These are phyloP conservation scores for Thermothelomyces thermophilus DNA, from an alignment of 2,329 filamentous ascomycete genomes.

Conservation along the genomic window DNA sequence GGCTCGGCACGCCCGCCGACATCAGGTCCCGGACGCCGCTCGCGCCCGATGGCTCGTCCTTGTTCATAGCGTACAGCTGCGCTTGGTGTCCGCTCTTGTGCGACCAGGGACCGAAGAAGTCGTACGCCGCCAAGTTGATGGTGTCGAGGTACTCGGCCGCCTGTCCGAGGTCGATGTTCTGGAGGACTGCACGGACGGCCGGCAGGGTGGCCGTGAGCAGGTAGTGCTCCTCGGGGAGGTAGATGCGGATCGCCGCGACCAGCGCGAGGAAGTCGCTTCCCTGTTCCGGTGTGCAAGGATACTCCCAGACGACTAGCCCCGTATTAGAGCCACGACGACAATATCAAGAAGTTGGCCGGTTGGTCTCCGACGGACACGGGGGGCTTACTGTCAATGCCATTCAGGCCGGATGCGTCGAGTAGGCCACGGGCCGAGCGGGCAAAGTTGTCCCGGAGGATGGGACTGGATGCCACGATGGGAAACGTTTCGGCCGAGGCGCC, in stretches of 20 bases:
- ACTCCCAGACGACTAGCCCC: conserved; percentile 71
- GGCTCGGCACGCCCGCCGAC: conserved; percentile 57
- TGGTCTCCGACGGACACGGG: neutral
- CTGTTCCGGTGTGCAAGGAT: conserved; percentile 59
- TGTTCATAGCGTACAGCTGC: conserved; percentile 59
- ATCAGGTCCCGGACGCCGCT: conserved; percentile 60
- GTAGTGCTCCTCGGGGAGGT: conserved; percentile 62
- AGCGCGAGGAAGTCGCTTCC: conserved; percentile 65
- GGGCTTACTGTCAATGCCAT: conserved; percentile 67
- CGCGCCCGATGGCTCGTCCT: conserved; percentile 59
- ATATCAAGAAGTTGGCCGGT: neutral
- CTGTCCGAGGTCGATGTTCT: conserved; percentile 59
- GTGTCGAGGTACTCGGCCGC: conserved; percentile 63
- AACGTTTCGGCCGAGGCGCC: conserved; percentile 59
- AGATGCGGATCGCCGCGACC: conserved; percentile 57
- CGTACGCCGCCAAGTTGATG: conserved; percentile 75
- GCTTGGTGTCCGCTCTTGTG: conserved; percentile 65
- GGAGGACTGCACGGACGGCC: conserved; percentile 57
- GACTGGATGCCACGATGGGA: conserved; percentile 57
- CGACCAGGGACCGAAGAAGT: conserved; percentile 69
- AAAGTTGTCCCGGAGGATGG: conserved; percentile 60
- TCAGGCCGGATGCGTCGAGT: conserved; percentile 63
- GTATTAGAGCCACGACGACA: conserved; percentile 7
- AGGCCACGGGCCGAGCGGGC: conserved; percentile 59
- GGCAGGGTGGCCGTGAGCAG: conserved; percentile 67